Evolutionary conservation across 2,329 filamentous ascomycete genomes (phyloP).

Genomic region (Aureobasidium sp.): DNA sequence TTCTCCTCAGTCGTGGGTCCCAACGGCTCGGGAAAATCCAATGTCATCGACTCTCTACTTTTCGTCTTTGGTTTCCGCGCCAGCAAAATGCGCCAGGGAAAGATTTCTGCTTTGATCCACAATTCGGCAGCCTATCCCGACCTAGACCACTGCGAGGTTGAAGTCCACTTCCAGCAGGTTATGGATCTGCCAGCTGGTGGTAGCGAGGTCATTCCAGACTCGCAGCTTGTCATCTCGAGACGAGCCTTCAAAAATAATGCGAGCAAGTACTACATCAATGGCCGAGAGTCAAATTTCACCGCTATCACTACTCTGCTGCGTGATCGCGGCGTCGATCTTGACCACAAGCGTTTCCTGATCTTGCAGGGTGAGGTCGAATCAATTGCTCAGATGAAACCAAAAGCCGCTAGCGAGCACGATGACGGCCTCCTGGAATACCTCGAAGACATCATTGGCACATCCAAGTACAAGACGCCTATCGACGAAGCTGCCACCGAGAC

Average conservation of each 20-base stretch:
- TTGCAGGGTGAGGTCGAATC: conserved; percentile 97
- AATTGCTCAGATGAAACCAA: conserved; percentile 98
- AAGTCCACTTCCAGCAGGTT: conserved; percentile 93
- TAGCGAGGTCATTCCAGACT: conserved; percentile 72
- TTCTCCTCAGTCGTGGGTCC: conserved; percentile 98
- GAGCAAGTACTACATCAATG: conserved; percentile 97
- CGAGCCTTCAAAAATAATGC: conserved; percentile 96
- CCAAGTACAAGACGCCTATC: conserved; percentile 95
- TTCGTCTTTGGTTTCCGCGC: conserved; percentile 99
- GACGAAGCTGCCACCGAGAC: conserved; percentile 88
- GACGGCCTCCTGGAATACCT: conserved; percentile 94
- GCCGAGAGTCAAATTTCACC: conserved; percentile 83
- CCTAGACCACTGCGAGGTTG: conserved; percentile 86
- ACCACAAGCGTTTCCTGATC: conserved; percentile 97
- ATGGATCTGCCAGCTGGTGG: conserved; percentile 75
- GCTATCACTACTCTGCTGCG: conserved; percentile 80
- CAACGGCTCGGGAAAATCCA: conserved; percentile 97
- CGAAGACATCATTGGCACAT: conserved; percentile 97
- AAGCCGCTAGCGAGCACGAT: conserved; percentile 89
- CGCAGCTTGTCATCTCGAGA: conserved; percentile 79
- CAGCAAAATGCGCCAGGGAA: conserved; percentile 98
- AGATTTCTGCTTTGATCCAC: conserved; percentile 95
- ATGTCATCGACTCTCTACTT: conserved; percentile 94
- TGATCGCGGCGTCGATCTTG: conserved; percentile 84
- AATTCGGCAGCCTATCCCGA: conserved; percentile 85